Conservation (phyloP, 2,329 filamentous ascomycete species). For the Xylariaceae sp. region DNA sequence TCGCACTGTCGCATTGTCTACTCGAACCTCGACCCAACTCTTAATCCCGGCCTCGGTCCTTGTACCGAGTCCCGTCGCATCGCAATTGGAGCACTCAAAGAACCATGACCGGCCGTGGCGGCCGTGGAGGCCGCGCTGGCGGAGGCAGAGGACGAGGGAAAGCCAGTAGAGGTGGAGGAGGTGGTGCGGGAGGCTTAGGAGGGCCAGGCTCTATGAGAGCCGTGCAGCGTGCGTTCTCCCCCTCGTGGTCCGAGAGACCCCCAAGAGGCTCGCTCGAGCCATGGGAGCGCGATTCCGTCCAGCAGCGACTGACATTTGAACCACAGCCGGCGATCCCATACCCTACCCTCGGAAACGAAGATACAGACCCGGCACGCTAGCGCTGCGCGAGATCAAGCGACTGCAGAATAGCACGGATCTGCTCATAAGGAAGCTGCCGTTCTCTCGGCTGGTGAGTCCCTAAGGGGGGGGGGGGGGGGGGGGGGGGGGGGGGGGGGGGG, state of each 20-base stretch:
- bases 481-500: too few species aligned
- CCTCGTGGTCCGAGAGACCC: too few species aligned
- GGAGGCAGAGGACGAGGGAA: conserved; percentile 10
- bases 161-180: conserved; percentile 17
- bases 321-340: conserved; percentile 66
- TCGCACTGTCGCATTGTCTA: background rate
- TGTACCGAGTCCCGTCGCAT: too few species aligned
- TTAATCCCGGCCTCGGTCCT: too few species aligned
- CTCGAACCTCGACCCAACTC: background rate
- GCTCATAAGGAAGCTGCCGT: conserved; percentile 74
- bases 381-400: conserved; percentile 84
- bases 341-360: conserved; percentile 58
- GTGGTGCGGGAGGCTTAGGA: conserved; percentile 8
- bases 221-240: conserved; percentile 19
- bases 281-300: too few species aligned
- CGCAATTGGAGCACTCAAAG: background rate
- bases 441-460: conserved; percentile 63
- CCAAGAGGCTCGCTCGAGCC: too few species aligned
- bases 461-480: too few species aligned
- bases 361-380: conserved; percentile 76
- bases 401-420: conserved; percentile 90
- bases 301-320: background rate
- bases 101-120: conserved; percentile 1
- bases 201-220: conserved; percentile 7
- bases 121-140: conserved; percentile 11